Base-by-base conservation (phyloP, 2,329 filamentous ascomycete species). In the Clathrospora elynae region DNA sequence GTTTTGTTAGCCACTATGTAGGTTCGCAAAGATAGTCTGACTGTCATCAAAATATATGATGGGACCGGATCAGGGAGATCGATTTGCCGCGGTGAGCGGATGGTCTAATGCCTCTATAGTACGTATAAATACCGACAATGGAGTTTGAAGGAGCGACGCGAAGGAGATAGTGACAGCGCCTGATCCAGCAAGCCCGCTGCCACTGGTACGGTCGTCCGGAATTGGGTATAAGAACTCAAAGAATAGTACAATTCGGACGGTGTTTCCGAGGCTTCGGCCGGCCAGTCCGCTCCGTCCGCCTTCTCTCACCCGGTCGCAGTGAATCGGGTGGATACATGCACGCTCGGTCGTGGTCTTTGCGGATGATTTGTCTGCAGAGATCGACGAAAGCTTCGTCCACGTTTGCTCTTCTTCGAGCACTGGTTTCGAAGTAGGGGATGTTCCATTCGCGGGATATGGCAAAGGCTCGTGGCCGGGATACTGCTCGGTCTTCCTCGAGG, bases 371-470 rank as follows among this genome's bases (percentile, higher is more conserved):
- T 47, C 88, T 81, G 64, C 88, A 92, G 42, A 95, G 79, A 68
- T 93, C 88, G 55, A 88, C 75, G 71, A 95, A 96, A 32, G 91
- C 88, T 67, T 95, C 90, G 58, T 95, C 89, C 11, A 96, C 90
- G 59, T 96, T 96, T 51, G 87, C 88, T 62, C 86, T 79, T 58
- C 88, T 84, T 52, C 90, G 79, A 35, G 90, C 90, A 51, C 87
- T 92, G 23, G 90, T 87, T 73, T 96, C 90, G 65, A 95, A 96
- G 69, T 95, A 96, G 0, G 90, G 90, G 23, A 88, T 88, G 58
- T 85, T 84, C 90, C 90, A 96, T 62, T 81, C 81, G 64, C 93
- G 88, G n/a, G 88, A 90, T 51, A 95, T 81, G 20, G 86, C 81
- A 65, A 95, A 95, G 4, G 88, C 90, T 58, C 85, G 85, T 49